These are phyloP conservation scores for Rubus idaeus DNA, from an alignment of 306 rosid genomes.

Conservation along the genomic window DNA sequence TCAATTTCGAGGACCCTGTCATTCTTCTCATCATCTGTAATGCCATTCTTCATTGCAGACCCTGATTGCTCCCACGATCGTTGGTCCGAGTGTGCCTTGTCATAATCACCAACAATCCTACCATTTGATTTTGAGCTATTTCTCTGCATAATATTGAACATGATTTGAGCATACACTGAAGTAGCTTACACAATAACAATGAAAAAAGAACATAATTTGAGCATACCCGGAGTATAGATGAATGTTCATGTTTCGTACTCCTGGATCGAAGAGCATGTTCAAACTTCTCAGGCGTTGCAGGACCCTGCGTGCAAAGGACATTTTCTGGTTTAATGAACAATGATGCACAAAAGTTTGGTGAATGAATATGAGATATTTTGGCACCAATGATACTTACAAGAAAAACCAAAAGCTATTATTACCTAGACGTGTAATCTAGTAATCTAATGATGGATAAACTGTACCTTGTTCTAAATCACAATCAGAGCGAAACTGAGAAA, in stretches of 20 bases:
- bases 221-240: slow-evolving; percentile 47
- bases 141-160: slow-evolving; percentile 47
- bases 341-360: neutral
- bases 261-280: slow-evolving; percentile 57
- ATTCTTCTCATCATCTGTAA: slow-evolving; percentile 45
- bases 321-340: neutral
- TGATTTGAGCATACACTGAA: neutral
- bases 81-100: slow-evolving; percentile 30
- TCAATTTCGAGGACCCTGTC: slow-evolving; percentile 53
- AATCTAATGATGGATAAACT: neutral
- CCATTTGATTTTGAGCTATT: slow-evolving; percentile 50
- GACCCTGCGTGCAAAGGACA: slow-evolving; percentile 47
- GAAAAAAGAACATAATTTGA: slow-evolving; percentile 1
- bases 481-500: neutral
- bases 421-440: neutral
- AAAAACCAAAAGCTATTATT: neutral
- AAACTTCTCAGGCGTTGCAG: slow-evolving; percentile 81
- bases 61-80: slow-evolving; percentile 37
- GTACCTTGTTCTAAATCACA: neutral
- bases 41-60: slow-evolving; percentile 32
- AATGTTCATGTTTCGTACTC: slow-evolving; percentile 57
- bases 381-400: neutral
- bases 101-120: slow-evolving; percentile 28
- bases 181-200: neutral
- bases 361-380: neutral